A percentile compares a stretch with the other conserved stretches of the same genome.
Evolutionary conservation across 768 basidiomycete species (phyloP).

Genomic region (Cyclocybe aegerita): DNA sequence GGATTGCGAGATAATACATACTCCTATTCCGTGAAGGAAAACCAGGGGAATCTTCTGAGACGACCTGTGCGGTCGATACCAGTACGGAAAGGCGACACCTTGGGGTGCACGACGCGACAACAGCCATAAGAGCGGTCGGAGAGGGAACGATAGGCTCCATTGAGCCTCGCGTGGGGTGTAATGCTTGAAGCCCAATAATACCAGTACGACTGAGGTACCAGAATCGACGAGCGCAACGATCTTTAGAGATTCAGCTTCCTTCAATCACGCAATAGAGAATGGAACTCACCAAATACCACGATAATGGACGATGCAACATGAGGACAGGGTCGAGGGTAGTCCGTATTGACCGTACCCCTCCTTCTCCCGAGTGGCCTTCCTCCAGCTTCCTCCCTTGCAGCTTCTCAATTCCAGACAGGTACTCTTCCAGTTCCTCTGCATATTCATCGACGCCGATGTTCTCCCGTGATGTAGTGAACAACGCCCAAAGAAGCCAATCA

Average conservation of each 20-base stretch:
- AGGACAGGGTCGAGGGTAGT: constrained; percentile 57
- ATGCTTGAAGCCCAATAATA: constrained; percentile 51
- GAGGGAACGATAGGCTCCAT: constrained; percentile 49
- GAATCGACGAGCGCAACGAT: constrained; percentile 53
- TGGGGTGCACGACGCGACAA: constrained; percentile 43
- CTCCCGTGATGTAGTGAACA: constrained; percentile 45
- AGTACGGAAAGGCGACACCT: constrained; percentile 32
- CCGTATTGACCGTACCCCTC: constrained; percentile 43
- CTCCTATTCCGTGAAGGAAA: constrained; percentile 73
- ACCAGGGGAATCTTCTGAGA: constrained; percentile 48
- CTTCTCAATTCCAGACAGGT: constrained; percentile 40
- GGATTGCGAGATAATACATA: constrained; percentile 24
- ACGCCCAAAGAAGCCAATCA: constrained; percentile 68
- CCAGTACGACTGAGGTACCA: constrained; percentile 37
- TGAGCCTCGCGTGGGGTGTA: constrained; percentile 33
- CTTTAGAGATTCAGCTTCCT: constrained; percentile 26
- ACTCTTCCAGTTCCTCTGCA: constrained; percentile 51
- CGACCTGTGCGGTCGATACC: constrained; percentile 46
- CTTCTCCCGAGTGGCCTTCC: constrained; percentile 31
- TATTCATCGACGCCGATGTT: constrained; percentile 31
- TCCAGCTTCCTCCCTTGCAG: constrained; percentile 39
- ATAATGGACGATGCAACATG: constrained; percentile 54
- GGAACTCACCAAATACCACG: constrained; percentile 59
- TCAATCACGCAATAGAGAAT: neutral
- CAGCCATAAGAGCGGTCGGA: constrained; percentile 42